Evolutionary conservation across 352 stramenopile species (phyloP), one percentile per base, ranked within the genome.

Genomic region (Blastocystis sp.): DNA sequence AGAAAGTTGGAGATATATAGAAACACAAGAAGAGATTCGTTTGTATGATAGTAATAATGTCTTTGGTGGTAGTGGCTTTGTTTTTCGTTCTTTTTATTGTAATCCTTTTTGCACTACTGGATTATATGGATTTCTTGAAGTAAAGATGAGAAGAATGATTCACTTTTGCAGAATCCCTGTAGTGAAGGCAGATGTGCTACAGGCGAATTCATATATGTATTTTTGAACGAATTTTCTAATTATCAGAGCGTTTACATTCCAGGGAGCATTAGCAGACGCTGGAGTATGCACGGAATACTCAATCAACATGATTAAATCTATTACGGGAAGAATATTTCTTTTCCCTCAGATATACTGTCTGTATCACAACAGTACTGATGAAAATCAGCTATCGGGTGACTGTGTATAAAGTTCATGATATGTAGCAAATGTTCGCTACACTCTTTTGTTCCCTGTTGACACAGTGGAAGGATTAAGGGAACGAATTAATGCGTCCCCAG

Each of bases 51-150:
- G n/a, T 63, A 69, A 69, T 43, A 27, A 80, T 80, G 69, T 39
- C 35, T n/a, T 42, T 80, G 24, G 69, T 63, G 32, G 43, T 80
- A 6, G 16, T 39, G 39, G 19, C 46, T 19, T 59, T 80, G 37
- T 4, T 58, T 24, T 61, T 59, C 24, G 21, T 63, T 11, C 49
- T 80, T 42, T 59, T 51, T n/a, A 63, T 80, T 39, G 43, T 61
- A 19, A 49, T 80, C 3, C 27, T 51, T 21, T 19, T 63, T n/a
- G 69, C 69, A 29, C 59, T 80, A 16, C 51, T 80, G 5, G 69
- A 80, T 63, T 80, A 80, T 27, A 80, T 80, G 69, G 69, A 54
- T 39, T 80, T 80, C 37, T 63, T 80, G 2, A 80, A 61, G 69
- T 80, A 37, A 39, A 9, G 27, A 27, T n/a, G 12, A 46, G 24